Evolutionary conservation across 1,284 basidiomycete species (phyloP), one percentile per base, ranked within the genome.

Genomic region (Schizophyllum amplum): DNA sequence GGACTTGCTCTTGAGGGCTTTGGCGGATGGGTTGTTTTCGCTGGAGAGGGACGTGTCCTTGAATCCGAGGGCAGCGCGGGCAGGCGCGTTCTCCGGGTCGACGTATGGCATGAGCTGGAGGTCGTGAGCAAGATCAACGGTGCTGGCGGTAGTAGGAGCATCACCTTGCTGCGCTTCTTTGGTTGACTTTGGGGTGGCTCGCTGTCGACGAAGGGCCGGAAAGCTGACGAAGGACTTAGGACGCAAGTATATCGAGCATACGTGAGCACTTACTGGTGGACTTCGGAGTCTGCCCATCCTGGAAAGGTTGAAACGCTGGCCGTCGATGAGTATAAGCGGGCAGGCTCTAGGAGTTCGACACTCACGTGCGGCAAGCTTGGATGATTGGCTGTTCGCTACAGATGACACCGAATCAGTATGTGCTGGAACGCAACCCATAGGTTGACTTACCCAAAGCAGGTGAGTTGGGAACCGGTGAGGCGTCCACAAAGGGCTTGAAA

Each of bases 231-330:
- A 22, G 47, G 17, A 2, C 51, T 17, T 22, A 46, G 15, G 20
- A 55, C 25, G 56, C 33, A 53, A 55, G 47, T 9, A n/a, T n/a
- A n/a, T n/a, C n/a, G n/a, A n/a, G 48, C 51, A 24, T 55, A 61
- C 56, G 49, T 57, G 59, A 3, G 62, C 55, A 11, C 51, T 66
- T 65, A 58, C 56, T 60, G 49, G 59, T 60, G 13, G 47, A 33
- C 52, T 56, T 62, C 4, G 57, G 55, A 2, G 69, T 68, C 62
- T 80, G 81, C 62, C 86, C 84, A 55, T 89, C 87, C 1, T 82
- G 73, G 62, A 83, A 84, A 20, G 82, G 80, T 57, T 74, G 76
- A 65, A 83, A 82, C 24, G 74, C 33, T 42, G 7, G 2, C 3
- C 3, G 11, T 42, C 7, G 33, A 9, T 42, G 2, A 42, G 33